Conservation (phyloP, 495 filamentous ascomycete genomes). For the Penicillium maclennaniae region DNA sequence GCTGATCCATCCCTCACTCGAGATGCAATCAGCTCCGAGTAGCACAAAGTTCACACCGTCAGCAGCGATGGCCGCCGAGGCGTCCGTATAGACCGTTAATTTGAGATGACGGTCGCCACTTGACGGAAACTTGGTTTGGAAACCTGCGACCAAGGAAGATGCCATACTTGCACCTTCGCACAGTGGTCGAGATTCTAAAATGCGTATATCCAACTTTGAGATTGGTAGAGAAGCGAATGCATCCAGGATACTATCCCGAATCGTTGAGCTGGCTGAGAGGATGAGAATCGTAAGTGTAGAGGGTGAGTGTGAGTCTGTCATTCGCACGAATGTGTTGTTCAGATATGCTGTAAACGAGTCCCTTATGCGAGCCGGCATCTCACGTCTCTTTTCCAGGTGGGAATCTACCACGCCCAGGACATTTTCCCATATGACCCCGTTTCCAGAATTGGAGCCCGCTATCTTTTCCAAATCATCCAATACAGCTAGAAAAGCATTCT, state of each 20-base stretch:
- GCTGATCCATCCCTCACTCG: constrained; percentile 48
- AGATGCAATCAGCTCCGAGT: constrained; percentile 61
- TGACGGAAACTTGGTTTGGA: constrained; percentile 19
- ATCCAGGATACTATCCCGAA: constrained; percentile 40
- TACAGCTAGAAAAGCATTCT: constrained; percentile 45
- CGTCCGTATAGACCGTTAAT: constrained; percentile 57
- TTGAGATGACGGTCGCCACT: constrained; percentile 18
- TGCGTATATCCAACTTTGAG: constrained; percentile 46
- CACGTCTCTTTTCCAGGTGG: constrained; percentile 28
- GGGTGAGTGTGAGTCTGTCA: constrained; percentile 12
- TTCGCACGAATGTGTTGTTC: constrained; percentile 21
- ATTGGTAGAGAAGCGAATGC: constrained; percentile 24
- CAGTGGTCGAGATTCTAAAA: constrained; percentile 64
- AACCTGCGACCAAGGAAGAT: constrained; percentile 36
- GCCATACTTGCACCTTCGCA: constrained; percentile 61
- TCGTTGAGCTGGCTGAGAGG: constrained; percentile 59
- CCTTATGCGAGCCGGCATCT: constrained; percentile 26
- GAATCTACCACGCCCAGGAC: constrained; percentile 27
- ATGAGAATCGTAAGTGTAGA: constrained; percentile 49
- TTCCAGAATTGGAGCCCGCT: constrained; percentile 6
- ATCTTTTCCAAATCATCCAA: constrained; percentile 37
- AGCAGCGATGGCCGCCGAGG: constrained; percentile 52
- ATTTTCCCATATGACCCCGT: constrained; percentile 24
- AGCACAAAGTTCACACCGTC: constrained; percentile 49
- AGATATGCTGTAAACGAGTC: constrained; percentile 35